Evolutionary conservation across 1,284 basidiomycete species (phyloP), one percentile per base, ranked within the genome.

Genomic region (Abortiporus biennis): DNA sequence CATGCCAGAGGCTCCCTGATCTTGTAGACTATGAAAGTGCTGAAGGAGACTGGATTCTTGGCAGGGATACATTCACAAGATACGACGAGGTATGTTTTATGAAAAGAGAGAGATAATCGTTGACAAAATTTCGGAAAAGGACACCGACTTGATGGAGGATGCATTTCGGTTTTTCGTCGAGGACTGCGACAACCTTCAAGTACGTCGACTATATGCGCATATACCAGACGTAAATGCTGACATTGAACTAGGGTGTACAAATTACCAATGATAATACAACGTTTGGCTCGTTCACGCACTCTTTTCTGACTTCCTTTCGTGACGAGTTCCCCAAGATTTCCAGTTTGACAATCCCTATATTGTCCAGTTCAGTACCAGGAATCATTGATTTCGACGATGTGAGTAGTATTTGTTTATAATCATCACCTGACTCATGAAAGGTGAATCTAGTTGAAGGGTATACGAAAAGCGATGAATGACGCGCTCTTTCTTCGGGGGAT

Each of bases 131-230:
- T 21, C 58, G 58, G 56, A 56, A 3, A 44, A 43, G 17, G 54
- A 50, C 31, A 11, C n/a, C 8, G 8, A 8, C 27, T 50, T 85
- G 35, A 80, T 82, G 72, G 85, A 89, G 38, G 76, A 72, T 4
- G 66, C 78, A 6, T 65, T 88, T 41, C 70, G 86, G 17, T 61
- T 68, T 11, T 74, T 85, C 46, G 67, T 82, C 2, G 87, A 90
- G 56, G 84, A 87, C 49, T 85, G 83, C 54, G 74, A 88, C 55
- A 70, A 71, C 38, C 66, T 82, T 6, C 86, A 89, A 72, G 85
- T 83, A 52, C 20, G 55, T 46, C 22, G 13, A 17, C 16, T 30
- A 12, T 11, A 43, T 30, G n/a, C 22, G 31, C 15, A 19, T n/a
- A 16, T 19, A 23, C 16, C 34, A 19, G 19, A 32, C 8, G 12